phyloP scores from a whole-genome alignment of 768 basidiomycete species.

The Amanita jacksonii region DNA sequence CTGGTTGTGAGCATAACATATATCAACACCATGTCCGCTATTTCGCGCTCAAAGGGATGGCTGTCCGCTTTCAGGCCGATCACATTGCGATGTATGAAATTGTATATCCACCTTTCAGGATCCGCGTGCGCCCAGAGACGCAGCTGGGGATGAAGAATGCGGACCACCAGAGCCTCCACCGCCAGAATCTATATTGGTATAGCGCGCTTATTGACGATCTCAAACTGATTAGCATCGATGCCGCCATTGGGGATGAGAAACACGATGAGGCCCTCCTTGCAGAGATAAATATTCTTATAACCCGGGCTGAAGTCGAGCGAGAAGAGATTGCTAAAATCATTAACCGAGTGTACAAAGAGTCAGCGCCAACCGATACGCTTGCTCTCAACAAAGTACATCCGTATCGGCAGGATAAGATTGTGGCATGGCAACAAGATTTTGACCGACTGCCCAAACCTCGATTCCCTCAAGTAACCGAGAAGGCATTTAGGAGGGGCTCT shows the following conservation, averaged over 20 bases:
- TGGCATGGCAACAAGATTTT: slow-evolving; percentile 95
- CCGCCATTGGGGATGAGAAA: slow-evolving; percentile 70
- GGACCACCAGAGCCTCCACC: slow-evolving; percentile 75
- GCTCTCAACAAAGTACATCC: slow-evolving; percentile 81
- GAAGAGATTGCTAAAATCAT: slow-evolving; percentile 66
- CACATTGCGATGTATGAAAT: slow-evolving; percentile 77
- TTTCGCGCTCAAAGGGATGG: slow-evolving; percentile 77
- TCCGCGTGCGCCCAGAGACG: slow-evolving; percentile 78
- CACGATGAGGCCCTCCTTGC: slow-evolving; percentile 51
- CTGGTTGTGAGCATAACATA: slow-evolving; percentile 90
- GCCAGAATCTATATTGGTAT: slow-evolving; percentile 68
- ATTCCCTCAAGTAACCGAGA: slow-evolving; percentile 37
- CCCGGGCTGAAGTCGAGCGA: slow-evolving; percentile 65
- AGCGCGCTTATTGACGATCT: slow-evolving; percentile 66
- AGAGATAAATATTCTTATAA: slow-evolving; percentile 58
- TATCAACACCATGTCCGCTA: slow-evolving; percentile 90
- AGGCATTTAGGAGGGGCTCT: slow-evolving; percentile 43
- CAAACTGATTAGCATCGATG: slow-evolving; percentile 67
- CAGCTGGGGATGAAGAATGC: slow-evolving; percentile 85
- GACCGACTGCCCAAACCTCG: slow-evolving; percentile 74
- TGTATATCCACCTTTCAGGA: slow-evolving; percentile 79
- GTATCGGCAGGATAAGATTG: slow-evolving; percentile 85
- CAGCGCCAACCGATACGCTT: slow-evolving; percentile 75
- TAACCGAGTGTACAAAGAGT: slow-evolving; percentile 72
- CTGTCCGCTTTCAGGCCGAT: slow-evolving; percentile 83